Conservation (phyloP, 352 stramenopile species). For the Phytopythium aichiense region DNA sequence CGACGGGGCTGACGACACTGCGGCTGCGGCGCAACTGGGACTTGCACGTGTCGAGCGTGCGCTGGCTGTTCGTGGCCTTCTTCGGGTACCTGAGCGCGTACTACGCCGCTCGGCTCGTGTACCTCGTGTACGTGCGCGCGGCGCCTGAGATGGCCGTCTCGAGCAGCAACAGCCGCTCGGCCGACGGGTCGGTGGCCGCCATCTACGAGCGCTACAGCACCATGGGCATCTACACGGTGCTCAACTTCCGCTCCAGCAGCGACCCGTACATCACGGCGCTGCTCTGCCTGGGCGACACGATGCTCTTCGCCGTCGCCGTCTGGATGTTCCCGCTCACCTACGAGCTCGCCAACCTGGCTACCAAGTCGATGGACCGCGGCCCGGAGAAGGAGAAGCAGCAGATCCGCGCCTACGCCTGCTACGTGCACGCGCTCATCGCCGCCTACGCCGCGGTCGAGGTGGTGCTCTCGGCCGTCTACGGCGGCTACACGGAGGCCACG, state of each 20-base stretch:
- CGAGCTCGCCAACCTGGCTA: constrained; percentile 11
- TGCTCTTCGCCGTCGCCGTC: constrained; percentile 10
- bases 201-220: constrained; percentile 10
- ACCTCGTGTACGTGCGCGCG: constrained; percentile 8
- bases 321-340: constrained; percentile 24
- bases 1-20: constrained; percentile 13
- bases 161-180: background rate
- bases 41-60: constrained; percentile 12
- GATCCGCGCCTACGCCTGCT: constrained; percentile 8
- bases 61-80: constrained; percentile 11
- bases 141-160: background rate
- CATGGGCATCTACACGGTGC: constrained; percentile 12
- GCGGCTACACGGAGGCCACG: constrained; percentile 8
- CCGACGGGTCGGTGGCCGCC: background rate
- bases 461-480: background rate
- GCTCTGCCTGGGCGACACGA: constrained; percentile 9
- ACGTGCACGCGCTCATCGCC: constrained; percentile 7
- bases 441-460: constrained; percentile 1
- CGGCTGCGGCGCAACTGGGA: constrained; percentile 19
- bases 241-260: constrained; percentile 9
- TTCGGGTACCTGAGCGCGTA: constrained; percentile 9
- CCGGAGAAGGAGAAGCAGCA: constrained; percentile 6
- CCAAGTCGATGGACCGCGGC: constrained; percentile 14
- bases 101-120: constrained; percentile 5
- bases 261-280: constrained; percentile 8